Conservation (phyloP, 768 basidiomycete species). For the Chiua virens region DNA sequence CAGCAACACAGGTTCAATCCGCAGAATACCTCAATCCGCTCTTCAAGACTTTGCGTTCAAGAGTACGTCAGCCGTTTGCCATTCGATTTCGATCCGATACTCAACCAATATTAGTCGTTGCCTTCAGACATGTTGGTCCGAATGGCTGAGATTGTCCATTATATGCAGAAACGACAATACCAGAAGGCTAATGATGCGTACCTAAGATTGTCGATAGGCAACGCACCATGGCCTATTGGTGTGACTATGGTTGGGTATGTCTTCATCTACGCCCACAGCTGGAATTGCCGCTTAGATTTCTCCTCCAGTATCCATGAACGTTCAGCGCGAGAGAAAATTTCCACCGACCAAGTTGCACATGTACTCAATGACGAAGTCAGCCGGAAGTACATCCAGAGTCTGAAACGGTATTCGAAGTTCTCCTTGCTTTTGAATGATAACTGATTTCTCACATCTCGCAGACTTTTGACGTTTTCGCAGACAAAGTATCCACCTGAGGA, state of each 20-base stretch:
- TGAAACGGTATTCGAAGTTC: slow-evolving; percentile 72
- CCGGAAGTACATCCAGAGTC: slow-evolving; percentile 96
- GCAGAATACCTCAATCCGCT: slow-evolving; percentile 97
- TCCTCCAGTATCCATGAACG: slow-evolving; percentile 87
- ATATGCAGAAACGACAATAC: slow-evolving; percentile 96
- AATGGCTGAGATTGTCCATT: slow-evolving; percentile 91
- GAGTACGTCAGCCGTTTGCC: slow-evolving; percentile 52
- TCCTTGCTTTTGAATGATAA: neutral
- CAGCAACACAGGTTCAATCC: slow-evolving; percentile 93
- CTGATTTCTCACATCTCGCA: slow-evolving; percentile 41
- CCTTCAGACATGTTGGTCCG: slow-evolving; percentile 81
- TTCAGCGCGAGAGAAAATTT: slow-evolving; percentile 97
- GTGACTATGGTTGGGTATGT: slow-evolving; percentile 98
- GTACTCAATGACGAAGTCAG: slow-evolving; percentile 99
- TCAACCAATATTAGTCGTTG: slow-evolving; percentile 53
- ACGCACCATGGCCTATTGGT: slow-evolving; percentile 99
- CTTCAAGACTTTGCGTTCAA: slow-evolving; percentile 84
- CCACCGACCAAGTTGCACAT: slow-evolving; percentile 95
- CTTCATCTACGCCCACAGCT: neutral
- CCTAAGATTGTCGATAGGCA: slow-evolving; percentile 94
- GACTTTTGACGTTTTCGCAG: slow-evolving; percentile 92
- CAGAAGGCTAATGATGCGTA: slow-evolving; percentile 97
- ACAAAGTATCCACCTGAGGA: slow-evolving; percentile 95
- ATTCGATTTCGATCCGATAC: neutral
- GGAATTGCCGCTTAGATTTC: neutral